phyloP scores from a whole-genome alignment of 1,139 yeast genomes.

The Pichia kudriavzevii region DNA sequence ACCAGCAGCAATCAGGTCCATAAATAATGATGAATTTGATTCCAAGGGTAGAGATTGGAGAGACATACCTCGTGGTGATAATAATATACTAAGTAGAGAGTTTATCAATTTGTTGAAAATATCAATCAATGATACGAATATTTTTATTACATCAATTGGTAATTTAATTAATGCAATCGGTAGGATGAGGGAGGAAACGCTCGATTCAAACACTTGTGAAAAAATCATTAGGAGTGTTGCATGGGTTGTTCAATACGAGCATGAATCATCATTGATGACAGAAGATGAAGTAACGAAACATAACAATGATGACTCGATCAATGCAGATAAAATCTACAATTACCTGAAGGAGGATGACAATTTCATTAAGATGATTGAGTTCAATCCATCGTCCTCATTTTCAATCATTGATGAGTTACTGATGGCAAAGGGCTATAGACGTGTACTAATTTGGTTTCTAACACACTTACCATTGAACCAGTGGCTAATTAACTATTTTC shows the following conservation, averaged over 20 bases:
- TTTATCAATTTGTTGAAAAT: slow-evolving; percentile 17
- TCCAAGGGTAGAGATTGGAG: slow-evolving; percentile 61
- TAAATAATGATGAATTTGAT: slow-evolving; percentile 39
- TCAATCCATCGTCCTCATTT: slow-evolving; percentile 42
- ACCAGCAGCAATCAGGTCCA: slow-evolving; percentile 33
- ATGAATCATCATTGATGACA: slow-evolving; percentile 21
- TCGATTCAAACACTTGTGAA: slow-evolving; percentile 32
- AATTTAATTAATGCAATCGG: slow-evolving; percentile 31
- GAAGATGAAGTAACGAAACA: slow-evolving; percentile 16
- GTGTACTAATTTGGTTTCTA: slow-evolving; percentile 59
- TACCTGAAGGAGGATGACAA: slow-evolving; percentile 36
- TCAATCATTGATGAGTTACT: slow-evolving; percentile 59
- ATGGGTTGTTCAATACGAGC: slow-evolving; percentile 39
- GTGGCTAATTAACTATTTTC: slow-evolving; percentile 51
- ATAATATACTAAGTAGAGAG: slow-evolving; percentile 29
- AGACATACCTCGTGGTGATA: slow-evolving; percentile 55
- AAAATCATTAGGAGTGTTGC: slow-evolving; percentile 44
- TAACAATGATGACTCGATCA: slow-evolving; percentile 26
- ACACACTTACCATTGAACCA: slow-evolving; percentile 51
- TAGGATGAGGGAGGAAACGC: slow-evolving; percentile 29
- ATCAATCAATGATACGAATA: slow-evolving; percentile 23
- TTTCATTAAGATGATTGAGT: slow-evolving; percentile 34
- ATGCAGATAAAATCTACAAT: slow-evolving; percentile 45
- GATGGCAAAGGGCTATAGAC: slow-evolving; percentile 55
- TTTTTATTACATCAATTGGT: slow-evolving; percentile 21